Conservation (phyloP, 768 basidiomycete genomes). For the Kwoniella europaea region DNA sequence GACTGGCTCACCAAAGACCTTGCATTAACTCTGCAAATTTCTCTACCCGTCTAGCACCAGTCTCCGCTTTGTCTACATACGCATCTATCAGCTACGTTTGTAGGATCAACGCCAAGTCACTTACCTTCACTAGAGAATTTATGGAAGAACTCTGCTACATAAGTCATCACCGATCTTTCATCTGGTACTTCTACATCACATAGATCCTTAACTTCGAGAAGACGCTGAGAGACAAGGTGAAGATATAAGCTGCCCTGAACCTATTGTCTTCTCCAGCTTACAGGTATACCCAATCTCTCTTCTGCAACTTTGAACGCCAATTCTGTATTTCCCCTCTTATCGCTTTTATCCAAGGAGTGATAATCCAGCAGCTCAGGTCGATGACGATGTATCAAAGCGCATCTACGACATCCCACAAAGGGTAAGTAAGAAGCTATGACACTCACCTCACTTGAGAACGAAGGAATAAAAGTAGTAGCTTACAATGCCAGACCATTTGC, state of each 20-base stretch:
- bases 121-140: slow-evolving; percentile 95
- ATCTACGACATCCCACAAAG: too few relatives aligned
- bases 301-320: slow-evolving; percentile 88
- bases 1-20: slow-evolving; percentile 56
- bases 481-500: slow-evolving; percentile 93
- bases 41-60: slow-evolving; percentile 87
- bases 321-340: slow-evolving; percentile 79
- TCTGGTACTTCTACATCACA: slow-evolving; percentile 87
- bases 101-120: too few relatives aligned
- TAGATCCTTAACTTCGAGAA: slow-evolving; percentile 94
- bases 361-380: slow-evolving; percentile 94
- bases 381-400: slow-evolving; percentile 96
- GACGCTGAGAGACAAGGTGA: slow-evolving; percentile 65
- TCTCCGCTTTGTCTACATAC: slow-evolving; percentile 84
- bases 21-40: slow-evolving; percentile 97
- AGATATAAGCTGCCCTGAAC: too few relatives aligned
- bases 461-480: too few relatives aligned
- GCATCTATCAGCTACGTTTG: too few relatives aligned
- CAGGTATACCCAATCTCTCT: slow-evolving; percentile 86
- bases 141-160: slow-evolving; percentile 96
- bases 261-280: too few relatives aligned
- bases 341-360: slow-evolving; percentile 79
- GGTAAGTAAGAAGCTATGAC: too few relatives aligned
- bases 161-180: slow-evolving; percentile 97
- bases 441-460: too few relatives aligned